Evolutionary conservation across 768 basidiomycete genomes (phyloP).

Genomic region (Phaeotremella skinneri): DNA sequence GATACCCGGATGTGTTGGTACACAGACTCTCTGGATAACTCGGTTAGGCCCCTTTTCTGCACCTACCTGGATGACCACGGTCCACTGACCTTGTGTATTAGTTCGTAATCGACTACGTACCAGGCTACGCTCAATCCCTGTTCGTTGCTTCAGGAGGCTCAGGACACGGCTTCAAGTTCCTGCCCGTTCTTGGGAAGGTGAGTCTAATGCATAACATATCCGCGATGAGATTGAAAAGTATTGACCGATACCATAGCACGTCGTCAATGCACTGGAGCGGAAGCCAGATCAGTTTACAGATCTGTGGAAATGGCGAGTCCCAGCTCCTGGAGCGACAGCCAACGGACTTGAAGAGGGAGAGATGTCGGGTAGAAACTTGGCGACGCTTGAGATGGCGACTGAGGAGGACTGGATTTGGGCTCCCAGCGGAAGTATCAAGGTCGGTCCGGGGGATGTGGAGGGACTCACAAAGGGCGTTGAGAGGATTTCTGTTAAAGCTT

Average conservation of each 20-base stretch:
- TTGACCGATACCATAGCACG: slow-evolving; percentile 10
- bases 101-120: slow-evolving; percentile 29
- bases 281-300: slow-evolving; percentile 13
- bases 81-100: too few species aligned
- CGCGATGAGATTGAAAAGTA: too few species aligned
- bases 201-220: too few species aligned
- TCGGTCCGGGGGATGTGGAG: slow-evolving; percentile 7
- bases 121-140: slow-evolving; percentile 16
- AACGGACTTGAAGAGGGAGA: slow-evolving; percentile 32
- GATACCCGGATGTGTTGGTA: slow-evolving; percentile 35
- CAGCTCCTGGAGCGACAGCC: slow-evolving; percentile 6
- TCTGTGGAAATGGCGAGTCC: slow-evolving; percentile 24
- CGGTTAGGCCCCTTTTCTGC: not conserved
- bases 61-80: not conserved
- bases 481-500: not conserved
- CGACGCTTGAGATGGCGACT: slow-evolving; percentile 21
- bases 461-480: slow-evolving; percentile 5
- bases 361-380: slow-evolving; percentile 19
- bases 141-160: slow-evolving; percentile 26
- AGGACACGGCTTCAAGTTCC: slow-evolving; percentile 32
- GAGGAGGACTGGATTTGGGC: slow-evolving; percentile 28
- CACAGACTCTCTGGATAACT: slow-evolving; percentile 31
- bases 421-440: slow-evolving; percentile 1
- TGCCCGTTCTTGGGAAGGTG: slow-evolving; percentile 29
- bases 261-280: slow-evolving; percentile 15